Evolutionary conservation across 306 rosid genomes (phyloP), one percentile per base, ranked within the genome.

Genomic region (Trichosanthes truncata): DNA sequence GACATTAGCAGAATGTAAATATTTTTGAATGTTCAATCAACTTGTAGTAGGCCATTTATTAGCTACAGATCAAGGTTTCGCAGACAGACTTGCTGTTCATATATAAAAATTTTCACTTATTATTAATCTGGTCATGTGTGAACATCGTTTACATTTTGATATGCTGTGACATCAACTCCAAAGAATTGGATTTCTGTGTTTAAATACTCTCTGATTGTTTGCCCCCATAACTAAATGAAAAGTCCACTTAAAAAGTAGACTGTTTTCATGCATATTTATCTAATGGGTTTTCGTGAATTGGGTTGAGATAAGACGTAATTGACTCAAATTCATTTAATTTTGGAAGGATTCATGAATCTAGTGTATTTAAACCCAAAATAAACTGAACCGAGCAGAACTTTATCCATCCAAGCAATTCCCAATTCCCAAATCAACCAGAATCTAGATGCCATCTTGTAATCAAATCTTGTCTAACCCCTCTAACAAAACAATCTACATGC

Each of bases 11-110:
- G 41, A 51, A 74, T 51, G 78, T 74, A 74, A 49, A 74, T 74
- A 52, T 31, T 74, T 52, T 23, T 52, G 62, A 26, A 11, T 74
- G 48, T 51, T 74, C 31, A 74, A 51, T 52, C 46, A 20, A 74
- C 78, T 31, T 74, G 59, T 74, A 51, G 17, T 51, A 17, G 62
- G 36, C 26, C 25, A 29, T 31, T 49, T 74, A 10, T 18, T 67
- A 41, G 75, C 75, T 18, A n/a, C 31, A 73, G 60, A 18, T 71
- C 23, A 17, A 9, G 51, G 8, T 48, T 43, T 48, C 8, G 41
- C 25, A 14, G 43, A 29, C 78, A 26, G 25, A 73, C 78, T 73
- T 46, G 40, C n/a, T 48, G 78, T 73, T 73, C 78, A 48, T 73
- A 29, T 49, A 73, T 73, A 40, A 46, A 73, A 49, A 15, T 21